These are phyloP conservation scores for Pichia cabralensis DNA, from an alignment of 805 yeast genomes.

Conservation along the genomic window DNA sequence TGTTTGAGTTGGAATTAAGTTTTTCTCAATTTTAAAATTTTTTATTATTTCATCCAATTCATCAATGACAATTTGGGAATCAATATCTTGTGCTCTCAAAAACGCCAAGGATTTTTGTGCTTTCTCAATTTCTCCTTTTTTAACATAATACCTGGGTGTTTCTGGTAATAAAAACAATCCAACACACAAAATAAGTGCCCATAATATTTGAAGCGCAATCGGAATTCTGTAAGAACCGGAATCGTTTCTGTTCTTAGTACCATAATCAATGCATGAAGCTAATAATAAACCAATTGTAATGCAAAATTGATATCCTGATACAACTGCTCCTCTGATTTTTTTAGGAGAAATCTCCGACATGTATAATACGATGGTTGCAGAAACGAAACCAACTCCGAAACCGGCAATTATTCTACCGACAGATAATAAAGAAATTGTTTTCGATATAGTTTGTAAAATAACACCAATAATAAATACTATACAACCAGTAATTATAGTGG, in stretches of 20 bases:
- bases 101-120: conserved; percentile 48
- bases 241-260: conserved; percentile 42
- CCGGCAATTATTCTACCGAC: conserved; percentile 70
- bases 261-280: conserved; percentile 64
- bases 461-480: conserved; percentile 39
- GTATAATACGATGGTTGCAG: conserved; percentile 70
- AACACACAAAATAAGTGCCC: conserved; percentile 51
- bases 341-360: conserved; percentile 74
- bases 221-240: conserved; percentile 67
- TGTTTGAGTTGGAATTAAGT: conserved; percentile 26
- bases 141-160: conserved; percentile 62
- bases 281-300: conserved; percentile 64
- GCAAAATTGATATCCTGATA: conserved; percentile 56
- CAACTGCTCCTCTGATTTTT: conserved; percentile 70
- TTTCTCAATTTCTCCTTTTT: conserved; percentile 42
- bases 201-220: conserved; percentile 58
- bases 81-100: conserved; percentile 42
- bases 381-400: conserved; percentile 65
- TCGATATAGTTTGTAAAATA: conserved; percentile 35
- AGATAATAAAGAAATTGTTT: conserved; percentile 39
- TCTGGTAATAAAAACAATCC: conserved; percentile 68
- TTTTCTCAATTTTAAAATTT: conserved; percentile 36
- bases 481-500: conserved; percentile 35
- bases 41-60: conserved; percentile 43
- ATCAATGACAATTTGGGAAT: conserved; percentile 36